Conservation (phyloP, 1,139 yeast species). For the Pichia sp. region DNA sequence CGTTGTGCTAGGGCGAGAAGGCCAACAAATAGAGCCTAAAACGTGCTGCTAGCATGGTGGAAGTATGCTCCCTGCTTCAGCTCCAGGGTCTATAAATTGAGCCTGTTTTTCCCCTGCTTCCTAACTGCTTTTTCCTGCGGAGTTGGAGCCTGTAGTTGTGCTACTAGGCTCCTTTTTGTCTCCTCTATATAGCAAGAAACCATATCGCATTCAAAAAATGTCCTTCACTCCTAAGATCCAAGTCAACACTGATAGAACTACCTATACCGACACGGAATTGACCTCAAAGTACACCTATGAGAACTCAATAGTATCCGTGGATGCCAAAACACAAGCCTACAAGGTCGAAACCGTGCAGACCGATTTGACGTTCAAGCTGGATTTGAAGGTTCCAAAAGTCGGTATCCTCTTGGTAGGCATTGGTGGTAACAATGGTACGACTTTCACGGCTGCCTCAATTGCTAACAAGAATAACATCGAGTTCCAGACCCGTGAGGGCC, state of each 20-base stretch:
- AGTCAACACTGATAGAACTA: conserved; percentile 61
- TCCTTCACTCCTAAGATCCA: conserved; percentile 41
- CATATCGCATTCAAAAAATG: too few species aligned
- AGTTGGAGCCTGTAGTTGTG: too few species aligned
- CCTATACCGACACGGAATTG: conserved; percentile 55
- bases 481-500: conserved; percentile 82
- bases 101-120: background rate
- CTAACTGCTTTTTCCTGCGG: too few species aligned
- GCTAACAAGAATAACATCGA: conserved; percentile 79
- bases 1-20: background rate
- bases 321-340: conserved; percentile 45
- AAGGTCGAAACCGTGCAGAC: conserved; percentile 67
- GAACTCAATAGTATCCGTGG: conserved; percentile 51
- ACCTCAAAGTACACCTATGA: conserved; percentile 70
- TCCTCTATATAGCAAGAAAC: background rate
- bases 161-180: too few species aligned
- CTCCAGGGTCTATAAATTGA: background rate
- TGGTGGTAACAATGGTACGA: conserved; percentile 96
- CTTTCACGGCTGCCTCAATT: conserved; percentile 77
- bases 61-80: background rate
- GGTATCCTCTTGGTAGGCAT: conserved; percentile 90
- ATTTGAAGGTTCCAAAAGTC: conserved; percentile 75
- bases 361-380: conserved; percentile 83
- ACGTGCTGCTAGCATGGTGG: too few species aligned
- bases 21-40: too few species aligned